Percentiles rank a stretch among this genome's conserved stretches.
These are phyloP conservation scores for Leishmania tarentolae DNA, from an alignment of 208 protist genomes.

Conservation along the genomic window DNA sequence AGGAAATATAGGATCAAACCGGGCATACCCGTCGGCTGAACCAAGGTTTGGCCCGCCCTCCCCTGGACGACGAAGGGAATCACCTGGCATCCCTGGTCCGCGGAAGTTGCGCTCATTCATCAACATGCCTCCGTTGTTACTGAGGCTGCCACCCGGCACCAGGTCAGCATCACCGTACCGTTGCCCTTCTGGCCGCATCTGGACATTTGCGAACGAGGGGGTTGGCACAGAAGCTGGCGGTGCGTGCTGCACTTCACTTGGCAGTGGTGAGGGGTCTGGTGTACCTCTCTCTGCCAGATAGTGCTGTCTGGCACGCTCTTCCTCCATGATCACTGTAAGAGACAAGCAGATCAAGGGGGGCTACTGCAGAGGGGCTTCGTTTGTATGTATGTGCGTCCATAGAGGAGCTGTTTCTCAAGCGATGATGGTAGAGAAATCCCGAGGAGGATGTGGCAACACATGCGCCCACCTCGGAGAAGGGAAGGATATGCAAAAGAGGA, in stretches of 20 bases:
- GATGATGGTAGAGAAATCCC: background rate
- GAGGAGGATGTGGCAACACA: background rate
- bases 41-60: background rate
- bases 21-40: slow-evolving; percentile 33
- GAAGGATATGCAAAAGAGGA: slow-evolving; percentile 1
- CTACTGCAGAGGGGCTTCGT: background rate
- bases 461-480: background rate
- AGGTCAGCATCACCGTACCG: slow-evolving; percentile 83
- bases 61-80: background rate
- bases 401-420: background rate
- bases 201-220: slow-evolving; percentile 43
- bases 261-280: slow-evolving; percentile 9
- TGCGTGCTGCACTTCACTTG: slow-evolving; percentile 4
- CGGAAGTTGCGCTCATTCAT: slow-evolving; percentile 54
- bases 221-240: slow-evolving; percentile 4
- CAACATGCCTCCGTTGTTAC: slow-evolving; percentile 47
- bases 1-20: slow-evolving; percentile 85
- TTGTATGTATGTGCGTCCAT: background rate
- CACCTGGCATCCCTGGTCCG: slow-evolving; percentile 3
- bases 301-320: background rate
- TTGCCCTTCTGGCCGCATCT: slow-evolving; percentile 47
- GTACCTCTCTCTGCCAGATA: background rate
- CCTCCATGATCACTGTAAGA: slow-evolving; percentile 12
- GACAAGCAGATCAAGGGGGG: background rate
- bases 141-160: slow-evolving; percentile 50